Conservation (phyloP, 768 basidiomycete species). For the Leccinum subgranulosum region DNA sequence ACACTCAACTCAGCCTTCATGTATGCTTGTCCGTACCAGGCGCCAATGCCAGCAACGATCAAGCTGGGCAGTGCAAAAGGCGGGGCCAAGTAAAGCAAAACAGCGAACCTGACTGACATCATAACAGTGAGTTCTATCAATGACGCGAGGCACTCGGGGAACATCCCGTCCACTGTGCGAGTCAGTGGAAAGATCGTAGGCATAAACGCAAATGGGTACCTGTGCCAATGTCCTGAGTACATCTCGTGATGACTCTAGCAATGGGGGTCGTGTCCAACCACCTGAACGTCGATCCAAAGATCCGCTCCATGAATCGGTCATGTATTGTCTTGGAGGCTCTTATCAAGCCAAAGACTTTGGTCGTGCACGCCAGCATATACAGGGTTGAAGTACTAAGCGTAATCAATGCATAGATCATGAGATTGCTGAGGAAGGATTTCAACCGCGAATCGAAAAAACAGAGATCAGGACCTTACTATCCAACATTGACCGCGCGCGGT, state of each 20-base stretch:
- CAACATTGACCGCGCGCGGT: slow-evolving; percentile 29
- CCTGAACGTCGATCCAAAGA: slow-evolving; percentile 61
- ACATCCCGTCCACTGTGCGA: no score
- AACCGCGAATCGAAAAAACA: background rate
- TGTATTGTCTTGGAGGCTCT: slow-evolving; percentile 58
- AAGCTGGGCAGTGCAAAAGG: no score
- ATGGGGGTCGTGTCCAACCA: slow-evolving; percentile 44
- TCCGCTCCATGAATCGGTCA: slow-evolving; percentile 44
- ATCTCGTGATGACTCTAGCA: slow-evolving; percentile 30
- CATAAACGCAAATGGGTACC: background rate
- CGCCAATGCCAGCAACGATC: no score
- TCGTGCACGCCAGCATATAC: slow-evolving; percentile 33
- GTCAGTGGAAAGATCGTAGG: background rate
- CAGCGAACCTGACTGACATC: no score
- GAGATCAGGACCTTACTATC: slow-evolving; percentile 25
- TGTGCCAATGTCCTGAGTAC: slow-evolving; percentile 49
- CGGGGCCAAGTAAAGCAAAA: no score
- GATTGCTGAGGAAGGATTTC: slow-evolving; percentile 38
- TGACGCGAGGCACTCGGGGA: no score
- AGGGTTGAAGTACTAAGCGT: slow-evolving; percentile 28
- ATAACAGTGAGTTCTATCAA: no score
- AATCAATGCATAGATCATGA: slow-evolving; percentile 41
- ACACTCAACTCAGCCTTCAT: no score
- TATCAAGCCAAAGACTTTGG: slow-evolving; percentile 45
- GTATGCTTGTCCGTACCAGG: no score